Conservation (phyloP, 495 filamentous ascomycete species). For the Aspergillus asperescens region DNA sequence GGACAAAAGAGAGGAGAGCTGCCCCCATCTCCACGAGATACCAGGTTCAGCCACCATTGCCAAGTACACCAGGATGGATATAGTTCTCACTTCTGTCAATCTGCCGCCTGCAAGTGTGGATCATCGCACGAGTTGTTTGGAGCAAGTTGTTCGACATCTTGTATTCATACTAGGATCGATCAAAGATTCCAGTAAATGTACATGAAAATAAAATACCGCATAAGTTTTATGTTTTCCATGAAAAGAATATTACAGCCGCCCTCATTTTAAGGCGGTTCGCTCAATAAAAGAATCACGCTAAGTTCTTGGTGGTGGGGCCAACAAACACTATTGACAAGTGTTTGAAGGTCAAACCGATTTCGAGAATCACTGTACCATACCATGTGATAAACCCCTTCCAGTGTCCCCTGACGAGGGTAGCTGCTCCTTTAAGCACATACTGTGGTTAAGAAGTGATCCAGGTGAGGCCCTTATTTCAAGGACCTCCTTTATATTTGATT, state of each 20-base stretch:
- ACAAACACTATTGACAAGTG: neutral
- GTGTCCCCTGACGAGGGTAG: neutral
- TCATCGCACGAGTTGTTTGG: neutral
- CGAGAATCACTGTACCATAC: neutral
- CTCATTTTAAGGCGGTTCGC: neutral
- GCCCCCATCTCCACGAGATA: neutral
- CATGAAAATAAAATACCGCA: conserved; percentile 4
- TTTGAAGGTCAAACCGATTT: neutral
- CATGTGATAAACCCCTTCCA: neutral
- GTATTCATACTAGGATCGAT: conserved; percentile 4
- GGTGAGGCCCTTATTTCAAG: neutral
- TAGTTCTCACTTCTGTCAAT: conserved; percentile 4
- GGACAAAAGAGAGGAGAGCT: neutral
- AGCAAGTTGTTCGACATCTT: conserved; percentile 6
- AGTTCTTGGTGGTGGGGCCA: no score
- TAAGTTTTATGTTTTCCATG: neutral
- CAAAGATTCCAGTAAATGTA: conserved; percentile 2
- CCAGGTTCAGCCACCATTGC: neutral
- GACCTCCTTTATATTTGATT: neutral
- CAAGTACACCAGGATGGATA: conserved; percentile 7
- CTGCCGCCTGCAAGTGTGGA: neutral
- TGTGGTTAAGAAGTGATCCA: neutral
- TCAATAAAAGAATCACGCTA: neutral
- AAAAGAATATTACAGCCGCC: conserved; percentile 1
- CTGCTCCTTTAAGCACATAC: neutral